Evolutionary conservation across 441 rosid species (phyloP).

Genomic region (Syzygium syzygioides): DNA sequence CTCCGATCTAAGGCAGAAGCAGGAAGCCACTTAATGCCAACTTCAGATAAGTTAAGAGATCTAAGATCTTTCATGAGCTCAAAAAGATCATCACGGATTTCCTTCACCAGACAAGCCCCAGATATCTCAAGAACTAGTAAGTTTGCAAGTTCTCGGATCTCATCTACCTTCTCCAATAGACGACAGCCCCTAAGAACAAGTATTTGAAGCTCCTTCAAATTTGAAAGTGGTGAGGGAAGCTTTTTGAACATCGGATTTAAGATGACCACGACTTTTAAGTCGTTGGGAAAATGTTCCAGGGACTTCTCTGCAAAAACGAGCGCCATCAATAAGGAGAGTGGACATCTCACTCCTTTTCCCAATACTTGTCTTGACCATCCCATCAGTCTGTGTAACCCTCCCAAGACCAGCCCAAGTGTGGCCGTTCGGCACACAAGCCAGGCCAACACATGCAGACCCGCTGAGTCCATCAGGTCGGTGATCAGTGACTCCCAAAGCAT

Average conservation of each 20-base stretch:
- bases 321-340: slow-evolving; percentile 43
- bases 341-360: slow-evolving; percentile 19
- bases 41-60: slow-evolving; percentile 45
- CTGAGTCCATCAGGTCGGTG: slow-evolving; percentile 20
- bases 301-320: slow-evolving; percentile 22
- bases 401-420: slow-evolving; percentile 16
- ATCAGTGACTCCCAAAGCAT: slow-evolving; percentile 17
- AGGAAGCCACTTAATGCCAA: slow-evolving; percentile 23
- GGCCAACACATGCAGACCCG: slow-evolving; percentile 18
- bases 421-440: slow-evolving; percentile 24
- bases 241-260: slow-evolving; percentile 29
- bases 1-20: slow-evolving; percentile 10
- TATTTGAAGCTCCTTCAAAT: slow-evolving; percentile 17
- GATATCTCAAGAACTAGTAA: slow-evolving; percentile 52
- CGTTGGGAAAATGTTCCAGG: slow-evolving; percentile 13
- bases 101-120: slow-evolving; percentile 25
- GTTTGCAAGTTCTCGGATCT: slow-evolving; percentile 8
- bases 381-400: slow-evolving; percentile 34
- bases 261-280: slow-evolving; percentile 37
- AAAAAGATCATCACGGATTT: slow-evolving; percentile 23
- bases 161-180: slow-evolving; percentile 11
- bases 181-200: slow-evolving; percentile 46
- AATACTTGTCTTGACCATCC: slow-evolving; percentile 36
- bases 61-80: slow-evolving; percentile 18
- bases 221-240: slow-evolving; percentile 5